Base-by-base conservation (phyloP, 441 rosid genomes). In the Codiaeum variegatum region DNA sequence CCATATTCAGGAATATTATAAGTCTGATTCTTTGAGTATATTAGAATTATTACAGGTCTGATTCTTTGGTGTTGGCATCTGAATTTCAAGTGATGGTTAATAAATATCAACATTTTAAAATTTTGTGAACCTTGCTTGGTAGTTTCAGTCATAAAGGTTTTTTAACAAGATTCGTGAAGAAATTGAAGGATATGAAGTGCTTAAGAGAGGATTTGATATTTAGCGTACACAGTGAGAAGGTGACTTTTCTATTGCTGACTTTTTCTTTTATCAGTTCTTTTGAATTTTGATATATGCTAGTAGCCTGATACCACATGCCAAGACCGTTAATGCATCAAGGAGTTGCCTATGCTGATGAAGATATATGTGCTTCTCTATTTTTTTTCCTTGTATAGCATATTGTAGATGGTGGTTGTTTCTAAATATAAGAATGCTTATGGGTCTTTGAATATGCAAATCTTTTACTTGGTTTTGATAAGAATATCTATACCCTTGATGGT, bases 201-300 rank as follows among this genome's bases (percentile, higher is more conserved):
- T 77, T 91, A 26, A 85, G 97, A 78, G 99, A 94, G 78, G 97
- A 94, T 80, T 85, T 94, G 78, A 34, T 92, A 76, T 94, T 88
- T 83, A 91, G 89, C 69, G 82, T 85, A 73, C 97, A 90, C 65
- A 94, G 98, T 68, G 96, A 94, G 79, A 85, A 92, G 97, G 99
- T 92, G 87, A 5, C 26, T 32, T 46, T 47, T n/a, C 60, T 64
- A 8, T 29, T 29, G 19, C 32, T 46, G 23, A 7, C 16, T 18
- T 59, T 73, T 4, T 54, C 49, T 28, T 36, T 32, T 19, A 26
- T 60, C 3, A n/a, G 38, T 46, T 29, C 11, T 10, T 49, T 44
- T 16, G 5, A 16, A 13, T 56, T 56, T 58, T 60, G 10, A 44
- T 15, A 44, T 13, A 12, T 55, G 49, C 38, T 28, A 58, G 65